These are phyloP conservation scores for Silene coronaria DNA, from an alignment of 179 eudicot genomes.

Conservation along the genomic window DNA sequence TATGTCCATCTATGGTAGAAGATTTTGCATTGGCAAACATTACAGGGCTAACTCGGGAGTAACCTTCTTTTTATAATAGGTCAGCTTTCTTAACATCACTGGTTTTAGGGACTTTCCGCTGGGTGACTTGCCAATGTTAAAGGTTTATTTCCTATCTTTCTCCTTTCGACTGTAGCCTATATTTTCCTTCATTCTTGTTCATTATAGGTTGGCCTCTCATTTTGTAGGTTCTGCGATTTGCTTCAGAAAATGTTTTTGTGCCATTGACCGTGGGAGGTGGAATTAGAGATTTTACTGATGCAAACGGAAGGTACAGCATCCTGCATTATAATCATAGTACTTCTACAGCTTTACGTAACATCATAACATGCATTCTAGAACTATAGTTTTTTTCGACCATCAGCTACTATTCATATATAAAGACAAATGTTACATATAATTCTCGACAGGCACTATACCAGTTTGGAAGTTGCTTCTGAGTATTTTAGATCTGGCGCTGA, in stretches of 20 bases:
- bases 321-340: not conserved
- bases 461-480: conserved; percentile 98
- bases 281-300: conserved; percentile 95
- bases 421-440: not conserved
- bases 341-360: too few species aligned
- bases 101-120: conserved; percentile 98
- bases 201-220: conserved; percentile 2
- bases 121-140: conserved; percentile 95
- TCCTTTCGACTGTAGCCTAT: not conserved
- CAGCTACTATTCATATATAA: not conserved
- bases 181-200: not conserved
- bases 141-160: conserved; percentile 41
- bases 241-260: conserved; percentile 92
- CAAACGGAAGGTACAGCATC: conserved; percentile 66
- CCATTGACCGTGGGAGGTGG: conserved; percentile 99
- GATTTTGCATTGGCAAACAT: conserved; percentile 1
- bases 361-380: not conserved
- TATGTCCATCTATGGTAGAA: conserved; percentile 26
- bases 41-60: conserved; percentile 6
- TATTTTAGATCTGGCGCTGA: conserved; percentile 98
- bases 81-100: conserved; percentile 86
- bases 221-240: conserved; percentile 59
- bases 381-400: not conserved
- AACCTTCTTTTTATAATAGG: conserved; percentile 37
- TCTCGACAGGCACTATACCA: conserved; percentile 65